Conservation (phyloP, 306 rosid genomes). For the Carpinus viminea region DNA sequence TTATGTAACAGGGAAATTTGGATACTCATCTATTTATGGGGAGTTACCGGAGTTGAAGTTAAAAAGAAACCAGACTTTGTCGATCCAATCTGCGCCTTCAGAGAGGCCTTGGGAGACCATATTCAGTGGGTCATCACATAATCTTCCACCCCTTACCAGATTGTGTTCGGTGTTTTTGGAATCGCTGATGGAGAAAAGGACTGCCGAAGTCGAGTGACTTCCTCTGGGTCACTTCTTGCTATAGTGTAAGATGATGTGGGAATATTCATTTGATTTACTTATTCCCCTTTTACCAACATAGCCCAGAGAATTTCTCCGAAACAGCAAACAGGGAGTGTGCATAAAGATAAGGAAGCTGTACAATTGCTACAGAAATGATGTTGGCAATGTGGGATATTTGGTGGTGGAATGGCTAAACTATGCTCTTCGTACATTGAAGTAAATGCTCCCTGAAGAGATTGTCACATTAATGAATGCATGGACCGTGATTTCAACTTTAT, state of each 20-base stretch:
- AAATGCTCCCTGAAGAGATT: not conserved
- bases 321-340: not conserved
- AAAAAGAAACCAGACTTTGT: conserved; percentile 39
- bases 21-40: conserved; percentile 75
- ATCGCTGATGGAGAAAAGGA: conserved; percentile 70
- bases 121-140: conserved; percentile 73
- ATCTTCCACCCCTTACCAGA: conserved; percentile 80
- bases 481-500: too few species aligned
- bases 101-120: conserved; percentile 89
- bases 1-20: conserved; percentile 56
- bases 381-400: not conserved
- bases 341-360: not conserved
- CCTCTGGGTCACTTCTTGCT: not conserved
- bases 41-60: conserved; percentile 61
- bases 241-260: conserved; percentile 6
- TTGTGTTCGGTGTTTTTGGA: conserved; percentile 75
- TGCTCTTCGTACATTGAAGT: not conserved
- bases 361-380: not conserved
- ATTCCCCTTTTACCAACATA: not conserved
- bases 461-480: too few species aligned
- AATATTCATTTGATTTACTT: conserved; percentile 6
- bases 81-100: conserved; percentile 54
- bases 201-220: conserved; percentile 45
- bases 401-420: not conserved
- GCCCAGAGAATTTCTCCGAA: conserved; percentile 9